phyloP scores from a whole-genome alignment of 176 grass and related monocot species.

The Olyra latifolia region DNA sequence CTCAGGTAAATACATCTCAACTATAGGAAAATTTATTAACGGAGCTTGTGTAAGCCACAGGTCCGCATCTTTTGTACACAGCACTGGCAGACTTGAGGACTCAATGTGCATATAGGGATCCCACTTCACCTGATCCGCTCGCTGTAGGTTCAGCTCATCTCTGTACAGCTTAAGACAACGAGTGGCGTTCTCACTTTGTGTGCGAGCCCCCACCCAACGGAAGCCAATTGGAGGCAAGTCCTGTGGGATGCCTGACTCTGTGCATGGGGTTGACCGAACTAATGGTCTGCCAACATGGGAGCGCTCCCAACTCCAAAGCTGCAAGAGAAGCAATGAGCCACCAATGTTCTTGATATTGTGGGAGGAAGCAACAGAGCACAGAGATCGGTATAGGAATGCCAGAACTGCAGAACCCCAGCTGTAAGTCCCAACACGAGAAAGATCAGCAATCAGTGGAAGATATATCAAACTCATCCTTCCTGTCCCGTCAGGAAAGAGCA shows the following conservation, averaged over 20 bases:
- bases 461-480: constrained; percentile 63
- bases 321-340: constrained; percentile 68
- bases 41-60: constrained; percentile 71
- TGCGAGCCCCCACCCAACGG: constrained; percentile 56
- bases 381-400: constrained; percentile 60
- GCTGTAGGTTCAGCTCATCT: constrained; percentile 58
- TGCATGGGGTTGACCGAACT: constrained; percentile 34
- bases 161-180: constrained; percentile 62
- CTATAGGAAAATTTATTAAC: constrained; percentile 64
- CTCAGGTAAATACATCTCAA: constrained; percentile 71
- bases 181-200: constrained; percentile 58
- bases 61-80: constrained; percentile 55
- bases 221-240: constrained; percentile 55
- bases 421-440: constrained; percentile 55
- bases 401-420: constrained; percentile 58
- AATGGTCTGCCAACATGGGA: constrained; percentile 61
- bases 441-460: constrained; percentile 59
- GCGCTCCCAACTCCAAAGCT: constrained; percentile 74
- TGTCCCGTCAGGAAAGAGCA: constrained; percentile 62
- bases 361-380: constrained; percentile 62
- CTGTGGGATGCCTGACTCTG: constrained; percentile 26
- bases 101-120: constrained; percentile 48
- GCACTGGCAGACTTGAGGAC: constrained; percentile 38
- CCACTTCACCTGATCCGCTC: constrained; percentile 65
- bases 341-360: constrained; percentile 61